phyloP scores from a whole-genome alignment of 2,329 filamentous ascomycete species.

The Diplocarpon rosae region DNA sequence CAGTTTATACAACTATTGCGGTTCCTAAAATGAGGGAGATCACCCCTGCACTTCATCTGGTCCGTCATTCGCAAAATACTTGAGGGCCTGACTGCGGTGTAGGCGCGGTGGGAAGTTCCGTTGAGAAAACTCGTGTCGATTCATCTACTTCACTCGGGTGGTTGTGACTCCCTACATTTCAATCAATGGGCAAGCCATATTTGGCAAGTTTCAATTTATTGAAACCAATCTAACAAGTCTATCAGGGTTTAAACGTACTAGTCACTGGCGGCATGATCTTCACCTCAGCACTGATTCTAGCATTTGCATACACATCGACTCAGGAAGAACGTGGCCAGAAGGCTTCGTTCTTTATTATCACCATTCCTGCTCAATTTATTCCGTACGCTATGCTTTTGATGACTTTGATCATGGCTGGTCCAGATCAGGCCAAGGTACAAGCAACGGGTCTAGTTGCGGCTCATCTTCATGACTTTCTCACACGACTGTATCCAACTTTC shows the following conservation, averaged over 20 bases:
- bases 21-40: conserved; percentile 52
- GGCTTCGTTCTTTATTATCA: conserved; percentile 71
- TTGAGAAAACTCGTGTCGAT: conserved; percentile 38
- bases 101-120: conserved; percentile 44
- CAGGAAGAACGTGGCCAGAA: conserved; percentile 75
- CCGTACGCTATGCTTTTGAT: conserved; percentile 71
- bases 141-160: conserved; percentile 27
- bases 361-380: conserved; percentile 69
- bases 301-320: conserved; percentile 71
- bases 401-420: conserved; percentile 58
- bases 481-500: conserved; percentile 77
- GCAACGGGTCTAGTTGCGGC: conserved; percentile 74
- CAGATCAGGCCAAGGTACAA: conserved; percentile 47
- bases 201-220: conserved; percentile 1
- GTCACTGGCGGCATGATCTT: conserved; percentile 40
- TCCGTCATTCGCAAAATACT: conserved; percentile 41
- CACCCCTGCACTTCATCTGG: conserved; percentile 41
- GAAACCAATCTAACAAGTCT: conserved; percentile 15
- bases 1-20: conserved; percentile 39
- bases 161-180: conserved; percentile 30
- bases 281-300: conserved; percentile 58
- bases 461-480: conserved; percentile 84
- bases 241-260: conserved; percentile 40
- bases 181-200: conserved; percentile 6
- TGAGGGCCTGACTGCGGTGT: conserved; percentile 39